phyloP scores from a whole-genome alignment of 352 stramenopile genomes.

The Pythium coloratum region DNA sequence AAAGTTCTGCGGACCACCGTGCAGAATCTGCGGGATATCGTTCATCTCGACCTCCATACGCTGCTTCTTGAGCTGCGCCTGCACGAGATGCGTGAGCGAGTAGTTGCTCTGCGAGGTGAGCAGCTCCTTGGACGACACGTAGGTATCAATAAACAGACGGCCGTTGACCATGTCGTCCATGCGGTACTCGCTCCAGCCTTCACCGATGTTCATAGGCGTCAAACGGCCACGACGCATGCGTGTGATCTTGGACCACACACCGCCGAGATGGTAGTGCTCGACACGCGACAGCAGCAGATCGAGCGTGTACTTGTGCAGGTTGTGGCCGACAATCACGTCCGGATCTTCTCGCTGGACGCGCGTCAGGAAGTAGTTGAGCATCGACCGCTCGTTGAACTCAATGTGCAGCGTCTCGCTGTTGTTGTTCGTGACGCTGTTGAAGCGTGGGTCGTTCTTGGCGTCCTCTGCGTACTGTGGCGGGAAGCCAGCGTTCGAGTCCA shows the following conservation, averaged over 20 bases:
- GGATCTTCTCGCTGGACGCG: constrained; percentile 96
- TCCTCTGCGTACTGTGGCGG: constrained; percentile 53
- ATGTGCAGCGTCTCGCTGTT: constrained; percentile 60
- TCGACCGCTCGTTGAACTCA: constrained; percentile 81
- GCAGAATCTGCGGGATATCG: constrained; percentile 94
- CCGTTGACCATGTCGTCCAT: constrained; percentile 92
- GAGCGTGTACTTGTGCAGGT: constrained; percentile 97
- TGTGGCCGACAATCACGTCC: constrained; percentile 98
- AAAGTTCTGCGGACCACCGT: constrained; percentile 88
- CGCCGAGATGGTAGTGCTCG: constrained; percentile 89
- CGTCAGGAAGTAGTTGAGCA: constrained; percentile 87
- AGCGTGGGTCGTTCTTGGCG: constrained; percentile 62
- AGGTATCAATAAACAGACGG: constrained; percentile 97
- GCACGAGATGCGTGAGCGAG: constrained; percentile 93
- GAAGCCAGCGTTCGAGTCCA: constrained; percentile 66
- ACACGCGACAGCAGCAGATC: constrained; percentile 97
- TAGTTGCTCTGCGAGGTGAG: constrained; percentile 98
- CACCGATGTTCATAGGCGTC: constrained; percentile 75
- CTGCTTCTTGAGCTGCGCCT: constrained; percentile 88
- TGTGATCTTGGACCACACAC: constrained; percentile 83
- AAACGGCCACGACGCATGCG: constrained; percentile 75
- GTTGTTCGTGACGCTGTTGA: constrained; percentile 50
- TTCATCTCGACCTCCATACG: constrained; percentile 94
- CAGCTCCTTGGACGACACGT: constrained; percentile 97
- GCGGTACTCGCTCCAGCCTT: constrained; percentile 88